These are phyloP conservation scores for Rosa rugosa DNA, from an alignment of 306 rosid genomes.

Conservation along the genomic window DNA sequence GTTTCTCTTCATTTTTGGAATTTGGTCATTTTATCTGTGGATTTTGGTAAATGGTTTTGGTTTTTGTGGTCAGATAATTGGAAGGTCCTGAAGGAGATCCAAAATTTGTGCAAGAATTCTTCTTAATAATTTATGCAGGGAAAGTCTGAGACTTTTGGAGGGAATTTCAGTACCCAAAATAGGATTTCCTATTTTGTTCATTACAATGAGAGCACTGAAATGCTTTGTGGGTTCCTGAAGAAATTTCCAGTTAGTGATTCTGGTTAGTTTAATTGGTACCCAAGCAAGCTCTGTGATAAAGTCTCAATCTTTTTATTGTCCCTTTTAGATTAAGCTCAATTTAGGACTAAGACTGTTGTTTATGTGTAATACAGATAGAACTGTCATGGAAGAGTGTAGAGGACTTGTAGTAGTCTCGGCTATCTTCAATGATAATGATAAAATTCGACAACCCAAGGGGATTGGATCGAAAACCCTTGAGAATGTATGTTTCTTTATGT, in stretches of 20 bases:
- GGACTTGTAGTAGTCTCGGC: conserved; percentile 92
- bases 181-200: conserved; percentile 68
- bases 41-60: conserved; percentile 26
- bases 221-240: conserved; percentile 89
- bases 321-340: background rate
- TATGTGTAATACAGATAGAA: conserved; percentile 46
- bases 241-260: conserved; percentile 64
- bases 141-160: conserved; percentile 60
- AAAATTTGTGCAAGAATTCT: conserved; percentile 25
- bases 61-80: conserved; percentile 51
- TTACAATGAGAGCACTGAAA: conserved; percentile 25
- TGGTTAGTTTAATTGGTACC: conserved; percentile 62
- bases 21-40: background rate
- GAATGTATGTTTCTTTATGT: conserved; percentile 69
- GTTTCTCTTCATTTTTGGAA: background rate
- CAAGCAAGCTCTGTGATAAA: background rate
- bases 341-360: background rate
- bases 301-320: background rate
- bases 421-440: conserved; percentile 88
- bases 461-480: conserved; percentile 65
- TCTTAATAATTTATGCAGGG: conserved; percentile 45
- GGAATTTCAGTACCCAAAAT: conserved; percentile 50
- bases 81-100: conserved; percentile 61
- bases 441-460: conserved; percentile 82
- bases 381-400: conserved; percentile 65